These are phyloP conservation scores for Ceratobasidium sp. DNA, from an alignment of 1,284 basidiomycete species.

Conservation along the genomic window DNA sequence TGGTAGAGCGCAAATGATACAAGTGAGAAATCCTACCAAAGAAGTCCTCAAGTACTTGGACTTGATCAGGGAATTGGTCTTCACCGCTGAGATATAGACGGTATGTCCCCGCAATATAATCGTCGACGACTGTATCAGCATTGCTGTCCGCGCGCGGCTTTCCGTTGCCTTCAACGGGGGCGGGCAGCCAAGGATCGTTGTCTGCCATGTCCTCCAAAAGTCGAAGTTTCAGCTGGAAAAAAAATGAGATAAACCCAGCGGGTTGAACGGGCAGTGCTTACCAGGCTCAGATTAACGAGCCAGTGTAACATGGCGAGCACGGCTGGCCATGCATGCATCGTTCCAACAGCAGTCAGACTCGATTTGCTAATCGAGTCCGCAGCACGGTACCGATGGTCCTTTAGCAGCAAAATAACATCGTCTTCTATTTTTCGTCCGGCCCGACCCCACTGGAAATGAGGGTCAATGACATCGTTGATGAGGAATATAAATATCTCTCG, in stretches of 20 bases:
- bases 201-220: slow-evolving; percentile 36
- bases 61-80: slow-evolving; percentile 75
- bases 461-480: slow-evolving; percentile 69
- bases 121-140: slow-evolving; percentile 75
- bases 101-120: slow-evolving; percentile 76
- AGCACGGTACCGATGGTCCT: slow-evolving; percentile 77
- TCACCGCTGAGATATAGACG: slow-evolving; percentile 70
- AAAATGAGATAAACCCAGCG: slow-evolving; percentile 48
- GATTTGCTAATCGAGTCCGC: slow-evolving; percentile 75
- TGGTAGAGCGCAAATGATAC: background rate
- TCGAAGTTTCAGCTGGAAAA: slow-evolving; percentile 13
- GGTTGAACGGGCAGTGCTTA: slow-evolving; percentile 49
- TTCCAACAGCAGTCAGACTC: slow-evolving; percentile 82
- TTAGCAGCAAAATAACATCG: slow-evolving; percentile 75
- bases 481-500: slow-evolving; percentile 80
- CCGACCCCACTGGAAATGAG: slow-evolving; percentile 60
- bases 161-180: slow-evolving; percentile 53
- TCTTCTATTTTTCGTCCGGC: slow-evolving; percentile 72
- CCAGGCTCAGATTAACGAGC: slow-evolving; percentile 82
- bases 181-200: slow-evolving; percentile 42
- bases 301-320: slow-evolving; percentile 84
- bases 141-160: slow-evolving; percentile 64
- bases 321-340: slow-evolving; percentile 82
- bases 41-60: slow-evolving; percentile 70
- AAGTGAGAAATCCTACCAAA: slow-evolving; percentile 62